phyloP scores from a whole-genome alignment of 768 basidiomycete species.

The Pholiota molesta region DNA sequence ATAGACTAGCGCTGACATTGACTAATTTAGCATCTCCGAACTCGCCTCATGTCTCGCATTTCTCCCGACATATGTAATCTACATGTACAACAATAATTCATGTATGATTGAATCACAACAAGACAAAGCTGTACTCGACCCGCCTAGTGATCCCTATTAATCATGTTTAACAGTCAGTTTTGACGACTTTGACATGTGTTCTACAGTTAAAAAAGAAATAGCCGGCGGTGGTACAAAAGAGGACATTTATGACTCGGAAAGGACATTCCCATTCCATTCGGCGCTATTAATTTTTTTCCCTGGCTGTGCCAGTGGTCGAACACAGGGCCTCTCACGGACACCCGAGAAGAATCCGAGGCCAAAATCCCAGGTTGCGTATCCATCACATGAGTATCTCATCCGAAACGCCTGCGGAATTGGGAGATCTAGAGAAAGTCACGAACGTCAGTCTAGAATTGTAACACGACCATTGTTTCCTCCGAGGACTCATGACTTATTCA shows the following conservation, averaged over 20 bases:
- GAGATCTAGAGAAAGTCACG: constrained; percentile 13
- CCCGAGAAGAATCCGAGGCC: constrained; percentile 19
- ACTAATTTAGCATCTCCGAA: constrained; percentile 1
- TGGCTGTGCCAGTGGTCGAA: neutral
- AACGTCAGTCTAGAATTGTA: constrained; percentile 13
- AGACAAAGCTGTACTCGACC: neutral
- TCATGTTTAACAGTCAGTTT: neutral
- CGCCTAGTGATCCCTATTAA: neutral
- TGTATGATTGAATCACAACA: neutral
- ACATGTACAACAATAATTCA: neutral
- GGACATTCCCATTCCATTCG: neutral
- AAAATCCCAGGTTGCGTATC: constrained; percentile 19
- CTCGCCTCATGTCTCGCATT: neutral
- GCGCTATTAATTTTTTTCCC: neutral
- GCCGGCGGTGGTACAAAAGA: neutral
- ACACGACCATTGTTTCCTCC: constrained; percentile 19
- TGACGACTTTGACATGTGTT: neutral
- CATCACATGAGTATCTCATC: constrained; percentile 16
- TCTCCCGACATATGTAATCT: neutral
- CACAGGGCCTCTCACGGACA: constrained; percentile 14
- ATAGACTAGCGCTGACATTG: neutral
- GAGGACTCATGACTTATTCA: constrained; percentile 19
- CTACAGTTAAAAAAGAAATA: neutral
- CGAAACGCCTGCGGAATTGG: constrained; percentile 20
- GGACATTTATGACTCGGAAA: constrained; percentile 1